Evolutionary conservation across 2,329 filamentous ascomycete species (phyloP).

Genomic region (Neopestalotiopsis rosae): DNA sequence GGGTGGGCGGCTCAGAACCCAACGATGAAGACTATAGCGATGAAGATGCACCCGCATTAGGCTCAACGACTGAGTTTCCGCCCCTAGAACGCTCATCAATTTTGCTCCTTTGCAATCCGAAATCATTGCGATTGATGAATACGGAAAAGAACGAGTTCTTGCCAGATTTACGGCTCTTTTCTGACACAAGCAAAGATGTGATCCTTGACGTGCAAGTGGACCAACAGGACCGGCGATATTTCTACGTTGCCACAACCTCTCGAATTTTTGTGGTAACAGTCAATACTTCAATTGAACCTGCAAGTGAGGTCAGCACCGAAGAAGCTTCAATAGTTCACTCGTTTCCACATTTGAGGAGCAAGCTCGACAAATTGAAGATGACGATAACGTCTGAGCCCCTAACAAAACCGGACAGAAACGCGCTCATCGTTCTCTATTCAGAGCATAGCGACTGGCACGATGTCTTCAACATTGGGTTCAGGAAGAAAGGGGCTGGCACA

Average conservation of each 20-base stretch:
- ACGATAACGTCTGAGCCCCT: slow-evolving; percentile 36
- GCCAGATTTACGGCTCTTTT: slow-evolving; percentile 31
- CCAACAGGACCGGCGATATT: slow-evolving; percentile 32
- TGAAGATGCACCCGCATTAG: slow-evolving; percentile 30
- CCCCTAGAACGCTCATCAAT: slow-evolving; percentile 63
- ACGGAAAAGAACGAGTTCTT: slow-evolving; percentile 30
- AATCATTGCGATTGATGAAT: slow-evolving; percentile 34
- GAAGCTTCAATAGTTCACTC: slow-evolving; percentile 43
- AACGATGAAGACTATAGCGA: slow-evolving; percentile 41
- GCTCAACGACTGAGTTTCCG: slow-evolving; percentile 30
- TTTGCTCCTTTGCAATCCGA: slow-evolving; percentile 42
- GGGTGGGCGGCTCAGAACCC: slow-evolving; percentile 40
- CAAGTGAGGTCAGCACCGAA: slow-evolving; percentile 27
- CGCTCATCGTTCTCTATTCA: slow-evolving; percentile 34
- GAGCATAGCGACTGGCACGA: slow-evolving; percentile 30
- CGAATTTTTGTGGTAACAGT: slow-evolving; percentile 34
- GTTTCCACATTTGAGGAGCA: slow-evolving; percentile 49
- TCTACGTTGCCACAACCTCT: slow-evolving; percentile 36
- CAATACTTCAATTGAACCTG: slow-evolving; percentile 23
- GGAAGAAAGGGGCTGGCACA: slow-evolving; percentile 25
- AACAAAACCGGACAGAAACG: slow-evolving; percentile 21
- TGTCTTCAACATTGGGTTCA: slow-evolving; percentile 30
- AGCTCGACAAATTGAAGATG: slow-evolving; percentile 45
- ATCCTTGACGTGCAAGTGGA: slow-evolving; percentile 35
- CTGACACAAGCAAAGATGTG: slow-evolving; percentile 25